Evolutionary conservation across 2,329 filamentous ascomycete genomes (phyloP).

Genomic region (Fusarium sp.): DNA sequence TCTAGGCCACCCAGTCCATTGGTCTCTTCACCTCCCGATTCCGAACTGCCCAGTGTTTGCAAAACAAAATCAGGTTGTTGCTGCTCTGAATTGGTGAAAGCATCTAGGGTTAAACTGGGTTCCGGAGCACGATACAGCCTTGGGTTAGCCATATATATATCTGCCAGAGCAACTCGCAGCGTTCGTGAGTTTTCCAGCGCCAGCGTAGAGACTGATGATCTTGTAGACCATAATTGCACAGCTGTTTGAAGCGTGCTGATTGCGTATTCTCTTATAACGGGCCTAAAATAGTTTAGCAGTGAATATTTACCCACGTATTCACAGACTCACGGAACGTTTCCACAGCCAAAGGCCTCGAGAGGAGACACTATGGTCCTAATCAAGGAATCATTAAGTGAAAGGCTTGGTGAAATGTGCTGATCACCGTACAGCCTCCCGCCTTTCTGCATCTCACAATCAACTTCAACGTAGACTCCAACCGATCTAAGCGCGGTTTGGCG

Average conservation of each 20-base stretch:
- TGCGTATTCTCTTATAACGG: not conserved
- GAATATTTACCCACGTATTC: rapidly evolving
- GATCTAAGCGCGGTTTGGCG: slow-evolving; percentile 15
- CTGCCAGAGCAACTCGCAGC: not conserved
- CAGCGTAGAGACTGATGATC: not conserved
- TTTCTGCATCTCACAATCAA: slow-evolving; percentile 18
- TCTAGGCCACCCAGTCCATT: not conserved
- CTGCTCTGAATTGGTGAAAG: too few species aligned
- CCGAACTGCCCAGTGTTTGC: rapidly evolving
- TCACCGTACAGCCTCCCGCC: slow-evolving; percentile 21
- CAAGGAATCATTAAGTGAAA: slow-evolving; percentile 7
- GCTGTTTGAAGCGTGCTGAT: not conserved
- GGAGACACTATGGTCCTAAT: slow-evolving; percentile 8
- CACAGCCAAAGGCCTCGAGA: slow-evolving; percentile 10
- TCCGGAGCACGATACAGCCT: not conserved
- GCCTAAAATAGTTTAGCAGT: not conserved
- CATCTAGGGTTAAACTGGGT: rapidly evolving
- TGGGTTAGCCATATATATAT: not conserved
- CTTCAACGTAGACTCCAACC: slow-evolving; percentile 12
- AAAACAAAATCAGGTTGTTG: rapidly evolving
- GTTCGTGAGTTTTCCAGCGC: not conserved
- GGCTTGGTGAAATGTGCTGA: not conserved
- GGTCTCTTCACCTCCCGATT: not conserved
- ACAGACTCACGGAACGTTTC: slow-evolving; percentile 5
- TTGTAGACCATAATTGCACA: slow-evolving; percentile 2